Evolutionary conservation across 2,329 filamentous ascomycete species (phyloP), one percentile per base, ranked within the genome.

Genomic region (Fusarium nematophilum): DNA sequence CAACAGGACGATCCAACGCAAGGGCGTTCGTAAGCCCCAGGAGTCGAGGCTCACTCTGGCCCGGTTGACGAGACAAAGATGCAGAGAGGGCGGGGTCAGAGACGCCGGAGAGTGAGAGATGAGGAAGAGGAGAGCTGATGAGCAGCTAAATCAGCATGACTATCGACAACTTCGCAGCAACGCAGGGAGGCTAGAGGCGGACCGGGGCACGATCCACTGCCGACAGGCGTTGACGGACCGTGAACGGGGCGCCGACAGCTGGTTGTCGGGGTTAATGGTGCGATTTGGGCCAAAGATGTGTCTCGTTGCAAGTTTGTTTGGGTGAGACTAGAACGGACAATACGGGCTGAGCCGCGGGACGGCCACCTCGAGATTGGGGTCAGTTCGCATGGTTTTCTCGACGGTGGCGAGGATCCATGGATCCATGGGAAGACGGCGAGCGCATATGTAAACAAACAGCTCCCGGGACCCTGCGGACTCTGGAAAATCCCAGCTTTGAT

Each of bases 191-290:
- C 43, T 23, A 37, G 17, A 49, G 37, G 36, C 27, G 56, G 45
- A 48, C 57, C 21, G 33, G 43, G 57, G 39, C 33, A 43, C 49
- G 57, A 47, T 39, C 62, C 62, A 65, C 57, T 62, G 38, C 49
- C 52, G 54, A 45, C 50, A 30, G 48, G 48, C 42, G 45, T 61
- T 62, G 45, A 49, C 57, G 34, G 46, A 49, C 33, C 54, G 40
- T 50, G 49, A 66, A 67, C 53, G 57, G 51, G 65, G 56, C 53
- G 56, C 54, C 52, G 62, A 62, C 56, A 63, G 52, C 62, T 60
- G 62, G 64, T 63, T 63, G 54, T 66, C 54, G 43, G 61, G 66
- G 53, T 46, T 54, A 61, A 57, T 67, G 64, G 64, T 68, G 57
- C 62, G 42, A 62, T 62, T 55, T 57, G 51, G 33, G 36, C 13